A percentile compares a stretch with the other conserved stretches of the same genome.
phyloP scores from a whole-genome alignment of 2,329 filamentous ascomycete genomes.

The Alternaria incomplexa region DNA sequence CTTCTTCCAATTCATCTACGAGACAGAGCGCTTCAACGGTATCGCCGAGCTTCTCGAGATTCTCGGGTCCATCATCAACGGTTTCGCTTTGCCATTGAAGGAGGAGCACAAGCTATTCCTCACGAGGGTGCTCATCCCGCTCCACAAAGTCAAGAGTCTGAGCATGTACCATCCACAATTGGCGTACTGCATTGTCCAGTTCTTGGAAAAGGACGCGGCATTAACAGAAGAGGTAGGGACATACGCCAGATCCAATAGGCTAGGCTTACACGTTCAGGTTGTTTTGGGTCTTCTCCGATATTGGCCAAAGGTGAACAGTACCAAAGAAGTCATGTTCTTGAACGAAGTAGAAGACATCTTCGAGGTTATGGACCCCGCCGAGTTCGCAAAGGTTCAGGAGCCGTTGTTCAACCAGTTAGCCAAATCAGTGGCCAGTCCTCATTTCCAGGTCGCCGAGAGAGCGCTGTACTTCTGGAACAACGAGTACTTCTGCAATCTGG shows the following conservation, averaged over 20 bases:
- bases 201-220: slow-evolving; percentile 95
- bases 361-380: slow-evolving; percentile 98
- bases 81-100: slow-evolving; percentile 93
- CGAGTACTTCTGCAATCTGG: slow-evolving; percentile 98
- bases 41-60: slow-evolving; percentile 97
- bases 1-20: slow-evolving; percentile 99
- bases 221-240: slow-evolving; percentile 87
- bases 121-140: slow-evolving; percentile 86
- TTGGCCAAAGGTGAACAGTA: slow-evolving; percentile 99
- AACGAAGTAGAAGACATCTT: slow-evolving; percentile 99
- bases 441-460: slow-evolving; percentile 97
- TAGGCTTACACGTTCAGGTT: slow-evolving; percentile 62
- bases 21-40: slow-evolving; percentile 97
- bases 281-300: slow-evolving; percentile 93
- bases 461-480: slow-evolving; percentile 99
- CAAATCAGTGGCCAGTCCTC: slow-evolving; percentile 96
- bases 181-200: slow-evolving; percentile 98
- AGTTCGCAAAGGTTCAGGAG: slow-evolving; percentile 98
- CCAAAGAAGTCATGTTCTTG: slow-evolving; percentile 99
- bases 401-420: slow-evolving; percentile 96
- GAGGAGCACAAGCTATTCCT: slow-evolving; percentile 99
- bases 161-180: slow-evolving; percentile 99
- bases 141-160: slow-evolving; percentile 98
- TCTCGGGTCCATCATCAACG: slow-evolving; percentile 97
- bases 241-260: slow-evolving; percentile 3